Evolutionary conservation across 2,329 filamentous ascomycete genomes (phyloP), one percentile per base, ranked within the genome.

Genomic region (Fusarium sp.): DNA sequence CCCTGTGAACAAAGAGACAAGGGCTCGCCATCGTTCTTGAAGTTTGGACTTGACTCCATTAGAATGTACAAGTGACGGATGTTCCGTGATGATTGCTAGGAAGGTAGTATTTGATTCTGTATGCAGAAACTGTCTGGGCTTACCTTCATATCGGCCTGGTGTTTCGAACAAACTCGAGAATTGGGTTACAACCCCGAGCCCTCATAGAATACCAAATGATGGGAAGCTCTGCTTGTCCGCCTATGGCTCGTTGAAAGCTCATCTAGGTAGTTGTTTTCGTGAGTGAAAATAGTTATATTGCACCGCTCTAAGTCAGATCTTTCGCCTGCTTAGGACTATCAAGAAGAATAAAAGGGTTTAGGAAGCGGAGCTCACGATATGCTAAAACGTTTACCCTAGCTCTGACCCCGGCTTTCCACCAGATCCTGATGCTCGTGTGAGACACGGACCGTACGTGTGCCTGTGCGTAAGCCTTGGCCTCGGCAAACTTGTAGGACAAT

Each of bases 391-490:
- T 30, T 31, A 38, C 56, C 56, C 47, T 39, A 33, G 44, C 59
- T 56, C n/a, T 51, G 18, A 35, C 48, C 48, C 30, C 35, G 48
- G 30, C 48, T 51, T 35, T 47, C 47, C 35, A 44, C 45, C 41
- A 54, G 47, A 57, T 55, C 53, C 66, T 39, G 28, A 48, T 44
- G 36, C 47, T 51, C 41, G 47, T 57, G 55, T 61, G 48, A 67
- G 51, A 65, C 62, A 62, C 70, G 70, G 66, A 61, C 56, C 59
- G 55, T 62, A 62, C 36, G 36, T 64, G 38, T 54, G 61, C 54
- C 56, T 50, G 44, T 50, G 39, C 57, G 42, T 60, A 42, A 45
- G 60, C 57, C 56, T 61, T 60, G 44, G 54, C 60, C 60, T 54
- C 51, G 47, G 39, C 22, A 50, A 45, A 42, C 64, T 61, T 24